Percentiles rank a stretch among this genome's conserved stretches.
Evolutionary conservation across 805 yeast genomes (phyloP).

Genomic region (Lipomyces yamanashiensis): DNA sequence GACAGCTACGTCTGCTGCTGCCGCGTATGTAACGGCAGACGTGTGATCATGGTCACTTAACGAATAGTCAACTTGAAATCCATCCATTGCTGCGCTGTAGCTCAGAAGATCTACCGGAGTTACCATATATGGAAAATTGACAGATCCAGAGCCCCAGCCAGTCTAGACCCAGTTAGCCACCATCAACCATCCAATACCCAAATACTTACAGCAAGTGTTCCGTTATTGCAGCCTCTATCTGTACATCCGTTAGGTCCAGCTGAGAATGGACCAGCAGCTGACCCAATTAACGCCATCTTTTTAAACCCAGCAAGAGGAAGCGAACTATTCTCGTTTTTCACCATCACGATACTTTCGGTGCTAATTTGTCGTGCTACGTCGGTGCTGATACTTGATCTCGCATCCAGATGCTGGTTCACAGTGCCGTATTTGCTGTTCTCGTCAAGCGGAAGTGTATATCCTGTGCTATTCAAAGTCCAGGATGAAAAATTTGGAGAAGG

Average conservation of each 20-base stretch:
- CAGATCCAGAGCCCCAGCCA: conserved; percentile 72
- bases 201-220: conserved; percentile 51
- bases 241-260: conserved; percentile 56
- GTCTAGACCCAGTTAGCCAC: conserved; percentile 29
- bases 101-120: conserved; percentile 63
- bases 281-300: conserved; percentile 55
- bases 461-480: conserved; percentile 61
- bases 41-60: conserved; percentile 55
- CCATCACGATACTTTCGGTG: conserved; percentile 59
- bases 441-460: conserved; percentile 59
- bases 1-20: conserved; percentile 57
- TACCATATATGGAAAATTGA: conserved; percentile 59
- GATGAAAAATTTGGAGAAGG: conserved; percentile 60
- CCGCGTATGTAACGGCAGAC: conserved; percentile 52
- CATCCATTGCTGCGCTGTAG: conserved; percentile 52
- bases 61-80: conserved; percentile 53
- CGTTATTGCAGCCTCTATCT: conserved; percentile 59
- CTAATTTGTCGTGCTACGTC: conserved; percentile 59
- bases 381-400: conserved; percentile 49
- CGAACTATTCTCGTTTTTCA: conserved; percentile 57
- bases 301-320: conserved; percentile 53
- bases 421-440: conserved; percentile 59
- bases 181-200: background rate
- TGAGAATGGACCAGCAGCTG: conserved; percentile 57
- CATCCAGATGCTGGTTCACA: conserved; percentile 61